phyloP scores from a whole-genome alignment of 2,329 filamentous ascomycete species.

The Seiridium cupressi region DNA sequence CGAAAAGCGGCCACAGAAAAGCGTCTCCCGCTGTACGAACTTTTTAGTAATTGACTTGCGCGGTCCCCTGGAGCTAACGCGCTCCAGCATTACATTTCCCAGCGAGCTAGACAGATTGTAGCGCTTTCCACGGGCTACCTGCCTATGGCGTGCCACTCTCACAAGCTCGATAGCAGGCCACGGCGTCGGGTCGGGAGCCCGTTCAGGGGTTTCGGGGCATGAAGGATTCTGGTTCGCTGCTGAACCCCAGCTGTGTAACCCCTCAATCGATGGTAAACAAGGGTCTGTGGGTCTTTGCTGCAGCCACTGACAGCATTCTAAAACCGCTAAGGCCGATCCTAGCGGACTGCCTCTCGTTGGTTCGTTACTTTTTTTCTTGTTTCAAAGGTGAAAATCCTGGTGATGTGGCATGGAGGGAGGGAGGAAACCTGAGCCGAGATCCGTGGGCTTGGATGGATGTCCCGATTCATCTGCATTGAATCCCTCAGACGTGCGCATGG shows the following conservation, averaged over 20 bases:
- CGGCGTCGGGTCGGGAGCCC: too few relatives aligned
- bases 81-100: not conserved
- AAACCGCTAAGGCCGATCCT: constrained; percentile 1
- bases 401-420: not conserved
- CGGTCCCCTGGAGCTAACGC: constrained; percentile 5
- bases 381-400: not conserved
- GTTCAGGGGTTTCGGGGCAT: not conserved
- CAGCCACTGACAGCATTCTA: constrained; percentile 4
- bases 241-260: not conserved
- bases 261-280: not conserved
- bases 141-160: not conserved
- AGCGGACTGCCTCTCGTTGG: not conserved
- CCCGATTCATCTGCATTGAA: too few relatives aligned
- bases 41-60: constrained; percentile 4
- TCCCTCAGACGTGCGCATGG: too few relatives aligned
- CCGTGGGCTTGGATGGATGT: not conserved
- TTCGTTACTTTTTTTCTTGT: not conserved
- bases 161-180: too few relatives aligned
- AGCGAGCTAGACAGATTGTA: not conserved
- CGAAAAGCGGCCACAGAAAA: not conserved
- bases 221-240: constrained; percentile 1
- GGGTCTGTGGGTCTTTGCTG: not conserved
- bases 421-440: not conserved
- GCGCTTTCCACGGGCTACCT: not conserved
- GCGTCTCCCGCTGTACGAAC: not conserved